Percentiles rank a stretch among this genome's conserved stretches.
Conservation (phyloP, 768 basidiomycete species). For the Suillus ampliporus region DNA sequence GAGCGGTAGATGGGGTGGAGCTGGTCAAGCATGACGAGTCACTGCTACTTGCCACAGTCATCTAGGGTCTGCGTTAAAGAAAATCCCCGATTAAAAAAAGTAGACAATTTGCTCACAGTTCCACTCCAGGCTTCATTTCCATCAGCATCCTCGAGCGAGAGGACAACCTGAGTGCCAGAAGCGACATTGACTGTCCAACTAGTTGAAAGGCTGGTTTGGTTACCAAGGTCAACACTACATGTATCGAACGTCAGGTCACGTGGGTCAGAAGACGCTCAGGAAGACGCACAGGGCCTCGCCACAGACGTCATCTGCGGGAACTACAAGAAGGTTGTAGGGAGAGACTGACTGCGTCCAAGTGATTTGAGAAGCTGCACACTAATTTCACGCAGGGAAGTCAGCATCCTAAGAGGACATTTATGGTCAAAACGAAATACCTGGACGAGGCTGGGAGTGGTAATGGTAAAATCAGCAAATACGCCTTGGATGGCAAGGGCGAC, state of each 20-base stretch:
- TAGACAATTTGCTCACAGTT: slow-evolving; percentile 46
- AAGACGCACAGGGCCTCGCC: slow-evolving; percentile 60
- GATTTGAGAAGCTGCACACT: slow-evolving; percentile 61
- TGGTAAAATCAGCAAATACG: slow-evolving; percentile 58
- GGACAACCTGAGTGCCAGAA: slow-evolving; percentile 51
- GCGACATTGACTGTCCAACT: slow-evolving; percentile 49
- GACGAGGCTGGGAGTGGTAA: slow-evolving; percentile 55
- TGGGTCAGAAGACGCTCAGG: background rate
- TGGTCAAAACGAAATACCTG: slow-evolving; percentile 48
- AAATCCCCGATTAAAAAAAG: background rate
- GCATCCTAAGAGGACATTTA: background rate
- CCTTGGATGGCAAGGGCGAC: slow-evolving; percentile 55
- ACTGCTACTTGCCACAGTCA: slow-evolving; percentile 41
- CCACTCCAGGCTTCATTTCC: slow-evolving; percentile 73
- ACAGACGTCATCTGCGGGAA: slow-evolving; percentile 58
- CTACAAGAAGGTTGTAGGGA: slow-evolving; percentile 68
- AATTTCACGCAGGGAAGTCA: slow-evolving; percentile 11
- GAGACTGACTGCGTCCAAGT: slow-evolving; percentile 53
- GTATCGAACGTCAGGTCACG: slow-evolving; percentile 12
- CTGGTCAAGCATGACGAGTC: slow-evolving; percentile 45
- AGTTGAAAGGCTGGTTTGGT: slow-evolving; percentile 49
- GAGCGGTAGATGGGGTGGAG: slow-evolving; percentile 12
- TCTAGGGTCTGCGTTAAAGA: slow-evolving; percentile 29
- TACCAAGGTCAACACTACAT: slow-evolving; percentile 66
- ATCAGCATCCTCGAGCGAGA: slow-evolving; percentile 58